phyloP scores from a whole-genome alignment of 768 basidiomycete genomes.

The Xanthoconium stramineum region DNA sequence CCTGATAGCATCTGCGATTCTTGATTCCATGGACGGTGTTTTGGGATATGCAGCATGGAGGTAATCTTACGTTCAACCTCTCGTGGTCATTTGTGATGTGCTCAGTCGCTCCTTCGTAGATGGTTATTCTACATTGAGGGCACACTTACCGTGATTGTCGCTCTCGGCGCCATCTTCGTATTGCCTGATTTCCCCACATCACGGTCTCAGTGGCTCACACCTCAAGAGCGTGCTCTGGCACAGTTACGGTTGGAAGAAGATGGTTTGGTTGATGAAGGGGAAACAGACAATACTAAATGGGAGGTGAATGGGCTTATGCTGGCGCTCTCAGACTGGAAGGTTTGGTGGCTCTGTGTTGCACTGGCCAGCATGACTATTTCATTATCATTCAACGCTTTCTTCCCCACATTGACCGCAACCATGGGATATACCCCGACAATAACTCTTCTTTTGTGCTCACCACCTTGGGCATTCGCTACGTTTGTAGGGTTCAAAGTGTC shows the following conservation, averaged over 20 bases:
- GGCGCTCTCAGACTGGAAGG: constrained; percentile 75
- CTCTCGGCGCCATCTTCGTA: constrained; percentile 53
- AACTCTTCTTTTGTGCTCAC: constrained; percentile 68
- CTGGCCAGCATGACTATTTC: constrained; percentile 56
- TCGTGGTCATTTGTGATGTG: neutral
- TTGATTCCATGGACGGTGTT: constrained; percentile 66
- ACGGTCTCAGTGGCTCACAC: constrained; percentile 56
- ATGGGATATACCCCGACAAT: constrained; percentile 64
- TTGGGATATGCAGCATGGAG: constrained; percentile 72
- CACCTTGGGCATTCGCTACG: constrained; percentile 65
- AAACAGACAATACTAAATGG: constrained; percentile 34
- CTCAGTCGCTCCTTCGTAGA: constrained; percentile 31
- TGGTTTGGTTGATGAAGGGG: constrained; percentile 48
- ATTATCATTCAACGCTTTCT: constrained; percentile 75
- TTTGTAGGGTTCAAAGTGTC: constrained; percentile 51
- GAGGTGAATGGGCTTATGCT: constrained; percentile 46
- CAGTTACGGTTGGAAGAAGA: constrained; percentile 63
- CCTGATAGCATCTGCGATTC: constrained; percentile 72
- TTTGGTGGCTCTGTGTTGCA: constrained; percentile 75
- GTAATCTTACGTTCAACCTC: constrained; percentile 31
- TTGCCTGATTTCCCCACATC: constrained; percentile 74
- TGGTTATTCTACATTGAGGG: constrained; percentile 78
- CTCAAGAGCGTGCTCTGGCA: constrained; percentile 55
- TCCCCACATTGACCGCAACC: constrained; percentile 73
- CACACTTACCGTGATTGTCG: constrained; percentile 48